Conservation (phyloP, 495 filamentous ascomycete genomes). For the Penicillium cinerascens region DNA sequence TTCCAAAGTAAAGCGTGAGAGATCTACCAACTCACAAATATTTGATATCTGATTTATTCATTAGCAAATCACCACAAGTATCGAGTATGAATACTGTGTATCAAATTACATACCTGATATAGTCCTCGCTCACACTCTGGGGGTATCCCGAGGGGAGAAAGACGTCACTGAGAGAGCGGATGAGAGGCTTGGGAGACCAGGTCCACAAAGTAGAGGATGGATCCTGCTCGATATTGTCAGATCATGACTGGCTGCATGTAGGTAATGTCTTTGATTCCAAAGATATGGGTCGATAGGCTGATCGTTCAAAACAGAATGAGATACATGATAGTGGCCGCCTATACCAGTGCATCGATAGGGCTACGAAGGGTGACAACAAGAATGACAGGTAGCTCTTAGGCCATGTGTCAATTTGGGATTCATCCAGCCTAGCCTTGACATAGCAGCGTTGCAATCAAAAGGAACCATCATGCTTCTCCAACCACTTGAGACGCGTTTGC, state of each 20-base stretch:
- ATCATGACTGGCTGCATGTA: not conserved
- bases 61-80: not conserved
- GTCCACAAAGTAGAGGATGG: slow-evolving; percentile 14
- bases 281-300: not conserved
- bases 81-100: not conserved
- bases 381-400: not conserved
- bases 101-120: slow-evolving; percentile 61
- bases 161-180: slow-evolving; percentile 39
- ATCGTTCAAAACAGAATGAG: not conserved
- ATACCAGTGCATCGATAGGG: not conserved
- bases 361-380: not conserved
- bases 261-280: not conserved
- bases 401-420: not conserved
- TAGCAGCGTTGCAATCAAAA: not conserved
- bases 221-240: not conserved
- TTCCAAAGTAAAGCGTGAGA: not conserved
- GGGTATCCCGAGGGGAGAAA: slow-evolving; percentile 95
- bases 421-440: not conserved
- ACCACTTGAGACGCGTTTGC: not conserved
- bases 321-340: not conserved
- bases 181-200: slow-evolving; percentile 33
- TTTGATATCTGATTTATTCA: slow-evolving; percentile 59
- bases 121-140: slow-evolving; percentile 85
- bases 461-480: not conserved
- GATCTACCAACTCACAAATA: slow-evolving; percentile 39